phyloP scores from a whole-genome alignment of 2,329 filamentous ascomycete genomes.

The Fusarium sp. region DNA sequence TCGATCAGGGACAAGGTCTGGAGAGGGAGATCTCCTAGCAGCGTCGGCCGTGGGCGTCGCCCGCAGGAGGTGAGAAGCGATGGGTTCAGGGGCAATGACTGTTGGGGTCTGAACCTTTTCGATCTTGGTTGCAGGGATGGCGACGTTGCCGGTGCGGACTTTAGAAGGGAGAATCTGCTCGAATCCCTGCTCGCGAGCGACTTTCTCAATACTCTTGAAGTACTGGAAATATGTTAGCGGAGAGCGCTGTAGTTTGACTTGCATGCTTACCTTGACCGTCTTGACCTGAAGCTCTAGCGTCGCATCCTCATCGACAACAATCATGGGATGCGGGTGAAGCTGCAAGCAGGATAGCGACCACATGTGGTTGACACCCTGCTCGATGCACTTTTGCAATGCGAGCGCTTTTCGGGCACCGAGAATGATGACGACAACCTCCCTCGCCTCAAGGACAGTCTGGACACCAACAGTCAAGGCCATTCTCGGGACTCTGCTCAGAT shows the following conservation, averaged over 20 bases:
- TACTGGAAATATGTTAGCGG: conserved; percentile 57
- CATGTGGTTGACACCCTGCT: conserved; percentile 89
- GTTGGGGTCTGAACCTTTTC: conserved; percentile 58
- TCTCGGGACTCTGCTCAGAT: conserved; percentile 78
- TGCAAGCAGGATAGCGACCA: conserved; percentile 88
- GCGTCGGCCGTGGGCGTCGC: conserved; percentile 67
- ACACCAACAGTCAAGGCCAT: conserved; percentile 89
- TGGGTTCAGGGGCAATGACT: conserved; percentile 66
- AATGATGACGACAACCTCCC: conserved; percentile 86
- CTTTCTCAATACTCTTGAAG: conserved; percentile 78
- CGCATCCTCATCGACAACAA: conserved; percentile 86
- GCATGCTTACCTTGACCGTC: conserved; percentile 68
- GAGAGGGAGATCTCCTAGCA: conserved; percentile 65
- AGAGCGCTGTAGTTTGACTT: neutral
- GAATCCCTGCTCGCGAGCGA: conserved; percentile 67
- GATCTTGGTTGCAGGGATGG: conserved; percentile 54
- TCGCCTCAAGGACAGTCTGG: conserved; percentile 82
- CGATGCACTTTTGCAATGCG: conserved; percentile 83
- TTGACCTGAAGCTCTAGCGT: conserved; percentile 80
- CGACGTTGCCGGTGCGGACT: conserved; percentile 64
- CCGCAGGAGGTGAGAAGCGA: conserved; percentile 66
- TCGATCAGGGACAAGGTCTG: conserved; percentile 71
- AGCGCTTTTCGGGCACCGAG: conserved; percentile 84
- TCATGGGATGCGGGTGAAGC: conserved; percentile 82
- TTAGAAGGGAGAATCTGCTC: conserved; percentile 68